These are phyloP conservation scores for Penicillium sp. DNA, from an alignment of 2,329 filamentous ascomycete genomes.

Conservation along the genomic window DNA sequence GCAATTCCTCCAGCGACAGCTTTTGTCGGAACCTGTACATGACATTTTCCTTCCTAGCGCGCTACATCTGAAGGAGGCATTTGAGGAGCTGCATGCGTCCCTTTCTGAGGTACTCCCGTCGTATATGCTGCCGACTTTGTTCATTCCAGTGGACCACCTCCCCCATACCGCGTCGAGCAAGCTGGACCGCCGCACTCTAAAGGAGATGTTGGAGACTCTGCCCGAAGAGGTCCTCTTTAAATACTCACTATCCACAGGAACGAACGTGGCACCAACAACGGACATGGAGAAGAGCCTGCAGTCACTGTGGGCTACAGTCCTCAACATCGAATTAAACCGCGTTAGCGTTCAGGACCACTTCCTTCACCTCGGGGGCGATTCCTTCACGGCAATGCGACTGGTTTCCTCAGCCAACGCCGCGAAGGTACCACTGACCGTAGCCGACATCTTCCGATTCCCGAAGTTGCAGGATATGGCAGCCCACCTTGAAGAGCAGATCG, in stretches of 20 bases:
- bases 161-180: conserved; percentile 14
- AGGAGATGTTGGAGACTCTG: not conserved
- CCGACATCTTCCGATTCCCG: conserved; percentile 9
- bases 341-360: conserved; percentile 12
- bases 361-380: conserved; percentile 14
- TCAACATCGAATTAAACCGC: not conserved
- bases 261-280: not conserved
- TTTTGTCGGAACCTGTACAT: not conserved
- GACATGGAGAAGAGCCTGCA: conserved; percentile 10
- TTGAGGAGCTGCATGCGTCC: conserved; percentile 2
- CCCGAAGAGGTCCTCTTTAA: not conserved
- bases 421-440: conserved; percentile 2
- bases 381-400: conserved; percentile 14
- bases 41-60: not conserved
- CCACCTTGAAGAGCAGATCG: not conserved
- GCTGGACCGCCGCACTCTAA: conserved; percentile 1
- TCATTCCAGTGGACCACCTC: conserved; percentile 7
- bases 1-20: not conserved
- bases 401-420: conserved; percentile 6
- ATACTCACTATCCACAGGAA: not conserved
- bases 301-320: conserved; percentile 3
- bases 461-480: conserved; percentile 16
- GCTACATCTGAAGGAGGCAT: not conserved
- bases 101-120: conserved; percentile 5
- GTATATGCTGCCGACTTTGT: conserved; percentile 8